These are phyloP conservation scores for Colletotrichum scovillei DNA, from an alignment of 2,329 filamentous ascomycete genomes.

Conservation along the genomic window DNA sequence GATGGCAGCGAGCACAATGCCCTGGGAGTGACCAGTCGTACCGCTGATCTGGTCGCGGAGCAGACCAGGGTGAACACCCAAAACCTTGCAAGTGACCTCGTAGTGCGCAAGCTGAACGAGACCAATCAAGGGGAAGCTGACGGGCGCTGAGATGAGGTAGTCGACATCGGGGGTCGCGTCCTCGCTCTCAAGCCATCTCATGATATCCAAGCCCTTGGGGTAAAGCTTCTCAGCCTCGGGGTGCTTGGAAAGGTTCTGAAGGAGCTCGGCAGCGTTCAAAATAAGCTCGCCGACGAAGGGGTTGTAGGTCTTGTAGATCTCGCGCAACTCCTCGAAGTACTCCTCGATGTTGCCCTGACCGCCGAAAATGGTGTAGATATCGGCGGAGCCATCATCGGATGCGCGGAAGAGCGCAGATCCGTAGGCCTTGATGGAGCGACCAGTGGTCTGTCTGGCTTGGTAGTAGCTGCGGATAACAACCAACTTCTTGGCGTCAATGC, in stretches of 20 bases:
- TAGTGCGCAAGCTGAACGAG: conserved; percentile 97
- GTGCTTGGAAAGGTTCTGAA: conserved; percentile 87
- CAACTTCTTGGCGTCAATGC: conserved; percentile 93
- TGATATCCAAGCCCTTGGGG: conserved; percentile 94
- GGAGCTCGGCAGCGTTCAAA: conserved; percentile 81
- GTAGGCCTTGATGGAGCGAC: conserved; percentile 89
- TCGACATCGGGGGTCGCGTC: conserved; percentile 93
- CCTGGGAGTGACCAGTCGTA: conserved; percentile 96
- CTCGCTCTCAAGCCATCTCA: conserved; percentile 90
- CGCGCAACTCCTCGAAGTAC: conserved; percentile 97
- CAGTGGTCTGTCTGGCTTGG: conserved; percentile 83
- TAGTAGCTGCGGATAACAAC: conserved; percentile 93
- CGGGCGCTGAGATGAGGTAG: conserved; percentile 92
- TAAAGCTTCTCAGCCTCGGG: conserved; percentile 94
- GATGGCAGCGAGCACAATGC: conserved; percentile 91
- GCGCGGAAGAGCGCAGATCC: conserved; percentile 93
- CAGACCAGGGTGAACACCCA: conserved; percentile 90
- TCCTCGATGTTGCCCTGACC: conserved; percentile 99
- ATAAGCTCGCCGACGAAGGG: conserved; percentile 91
- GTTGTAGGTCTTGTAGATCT: conserved; percentile 91
- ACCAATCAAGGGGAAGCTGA: conserved; percentile 96
- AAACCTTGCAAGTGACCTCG: conserved; percentile 89
- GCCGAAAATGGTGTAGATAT: conserved; percentile 93
- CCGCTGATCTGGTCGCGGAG: conserved; percentile 87
- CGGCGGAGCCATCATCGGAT: conserved; percentile 83